phyloP scores from a whole-genome alignment of 140 eudicot species.

The Stevia rebaudiana region DNA sequence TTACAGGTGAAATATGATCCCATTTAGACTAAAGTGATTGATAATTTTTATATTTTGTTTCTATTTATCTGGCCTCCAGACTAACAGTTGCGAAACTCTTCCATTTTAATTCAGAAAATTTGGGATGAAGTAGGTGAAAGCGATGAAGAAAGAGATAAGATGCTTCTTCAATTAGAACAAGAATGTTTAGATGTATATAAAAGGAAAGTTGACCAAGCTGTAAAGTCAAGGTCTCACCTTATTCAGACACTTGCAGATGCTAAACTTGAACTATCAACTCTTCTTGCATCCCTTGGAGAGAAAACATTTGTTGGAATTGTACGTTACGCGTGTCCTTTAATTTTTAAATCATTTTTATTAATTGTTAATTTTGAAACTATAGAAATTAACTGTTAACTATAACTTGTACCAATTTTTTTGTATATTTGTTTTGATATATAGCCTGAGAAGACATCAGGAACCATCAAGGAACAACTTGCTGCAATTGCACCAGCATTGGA shows the following conservation, averaged over 20 bases:
- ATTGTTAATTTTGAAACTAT: neutral
- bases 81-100: neutral
- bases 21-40: neutral
- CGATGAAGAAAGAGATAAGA: constrained; percentile 89
- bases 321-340: constrained; percentile 22
- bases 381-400: too few relatives aligned
- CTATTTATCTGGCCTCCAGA: neutral
- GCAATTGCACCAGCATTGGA: constrained; percentile 78
- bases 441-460: constrained; percentile 86
- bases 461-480: constrained; percentile 85
- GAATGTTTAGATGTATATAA: constrained; percentile 93
- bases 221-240: constrained; percentile 69
- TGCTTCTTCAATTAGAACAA: constrained; percentile 93
- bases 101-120: constrained; percentile 53
- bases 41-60: neutral
- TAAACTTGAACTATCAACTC: constrained; percentile 59
- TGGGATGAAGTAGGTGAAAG: constrained; percentile 99
- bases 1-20: constrained; percentile 56
- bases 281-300: constrained; percentile 82
- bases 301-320: constrained; percentile 54
- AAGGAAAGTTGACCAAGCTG: constrained; percentile 88
- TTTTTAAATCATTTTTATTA: neutral
- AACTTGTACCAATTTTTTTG: too few relatives aligned
- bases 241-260: constrained; percentile 91
- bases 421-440: too few relatives aligned